Evolutionary conservation across 495 filamentous ascomycete species (phyloP).

Genomic region (Xylaria scruposa): DNA sequence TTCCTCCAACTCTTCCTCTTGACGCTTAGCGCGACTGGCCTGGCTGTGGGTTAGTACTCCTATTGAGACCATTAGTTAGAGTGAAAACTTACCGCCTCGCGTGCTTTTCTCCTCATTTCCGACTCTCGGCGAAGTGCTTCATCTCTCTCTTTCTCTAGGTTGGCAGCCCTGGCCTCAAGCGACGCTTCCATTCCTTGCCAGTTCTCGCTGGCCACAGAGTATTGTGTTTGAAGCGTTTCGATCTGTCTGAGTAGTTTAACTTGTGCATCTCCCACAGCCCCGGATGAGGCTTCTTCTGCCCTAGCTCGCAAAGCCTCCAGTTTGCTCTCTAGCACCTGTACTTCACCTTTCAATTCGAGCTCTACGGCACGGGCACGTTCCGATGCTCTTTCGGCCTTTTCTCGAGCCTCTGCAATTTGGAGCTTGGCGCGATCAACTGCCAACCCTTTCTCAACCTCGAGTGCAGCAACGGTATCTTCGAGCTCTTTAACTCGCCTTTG

Average conservation of each 20-base stretch:
- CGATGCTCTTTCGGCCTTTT: conserved; percentile 74
- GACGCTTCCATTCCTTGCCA: conserved; percentile 96
- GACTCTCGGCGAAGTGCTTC: conserved; percentile 82
- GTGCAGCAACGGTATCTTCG: conserved; percentile 72
- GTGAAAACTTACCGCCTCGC: conserved; percentile 71
- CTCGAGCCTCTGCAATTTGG: conserved; percentile 72
- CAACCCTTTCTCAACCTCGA: conserved; percentile 79
- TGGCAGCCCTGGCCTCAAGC: conserved; percentile 72
- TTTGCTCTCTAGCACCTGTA: conserved; percentile 83
- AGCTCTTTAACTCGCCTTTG: conserved; percentile 70
- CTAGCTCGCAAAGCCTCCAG: conserved; percentile 84
- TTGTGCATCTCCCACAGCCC: conserved; percentile 80
- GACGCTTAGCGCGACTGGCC: conserved; percentile 74
- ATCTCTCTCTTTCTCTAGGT: conserved; percentile 87
- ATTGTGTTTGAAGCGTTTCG: conserved; percentile 95
- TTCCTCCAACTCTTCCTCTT: conserved; percentile 84
- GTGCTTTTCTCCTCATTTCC: conserved; percentile 83
- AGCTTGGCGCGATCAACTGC: conserved; percentile 70
- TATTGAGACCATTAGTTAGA: not conserved
- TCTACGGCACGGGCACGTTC: conserved; percentile 75
- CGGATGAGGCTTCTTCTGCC: conserved; percentile 89
- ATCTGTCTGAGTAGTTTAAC: conserved; percentile 91
- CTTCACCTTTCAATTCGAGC: conserved; percentile 82
- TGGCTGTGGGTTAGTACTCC: conserved; percentile 45
- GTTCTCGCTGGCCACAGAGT: conserved; percentile 91